Base-by-base conservation (phyloP, 176 grass and related monocot species). In the Oryza rufipogon region DNA sequence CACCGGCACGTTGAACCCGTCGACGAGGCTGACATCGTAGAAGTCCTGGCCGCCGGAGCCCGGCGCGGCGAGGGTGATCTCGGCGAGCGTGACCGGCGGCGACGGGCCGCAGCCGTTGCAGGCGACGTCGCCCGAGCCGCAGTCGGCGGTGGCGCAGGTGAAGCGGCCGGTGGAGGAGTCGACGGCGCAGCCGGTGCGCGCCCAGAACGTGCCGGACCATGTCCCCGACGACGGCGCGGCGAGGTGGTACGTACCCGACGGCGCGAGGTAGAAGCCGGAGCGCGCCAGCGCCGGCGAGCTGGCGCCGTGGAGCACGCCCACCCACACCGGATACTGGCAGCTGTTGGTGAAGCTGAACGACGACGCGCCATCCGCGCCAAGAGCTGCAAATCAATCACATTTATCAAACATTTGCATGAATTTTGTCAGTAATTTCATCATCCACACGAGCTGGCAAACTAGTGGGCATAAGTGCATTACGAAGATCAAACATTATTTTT, bases 21-120 rank as follows among this genome's bases (percentile, higher is more conserved):
- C 95, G 46, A 97, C 91, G 68, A 95, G 91, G 89, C 96, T 98
- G 6, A 98, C 91, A 81, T 98, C 93, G 74, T 95, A 98, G 85
- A 98, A 95, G 90, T 95, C 96, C 48, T 75, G 22, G 5, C 76
- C 74, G 7, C 80, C 76, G 52, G 58, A 71, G 10, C 87, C 87
- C 0, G 72, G 20, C 2, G 60, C 36, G 39, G 83, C 84, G 66
- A 95, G 86, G 6, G 93, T 92, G 83, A 95, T 61, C 88, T 95
- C 93, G 46, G 75, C 90, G 39, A 92, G 88, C 19, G 87, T 90
- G 12, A 74, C 93, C 2, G 88, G 90, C 4, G 90, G 83, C 12
- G 81, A 25, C 9, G 87, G 87, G 0, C 90, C 86, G 28, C 38
- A 33, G 39, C 83, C 73, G 67, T 87, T 60, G 82, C 86, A 90